Evolutionary conservation across 306 rosid genomes (phyloP).

Genomic region (Luffa aegyptiaca): DNA sequence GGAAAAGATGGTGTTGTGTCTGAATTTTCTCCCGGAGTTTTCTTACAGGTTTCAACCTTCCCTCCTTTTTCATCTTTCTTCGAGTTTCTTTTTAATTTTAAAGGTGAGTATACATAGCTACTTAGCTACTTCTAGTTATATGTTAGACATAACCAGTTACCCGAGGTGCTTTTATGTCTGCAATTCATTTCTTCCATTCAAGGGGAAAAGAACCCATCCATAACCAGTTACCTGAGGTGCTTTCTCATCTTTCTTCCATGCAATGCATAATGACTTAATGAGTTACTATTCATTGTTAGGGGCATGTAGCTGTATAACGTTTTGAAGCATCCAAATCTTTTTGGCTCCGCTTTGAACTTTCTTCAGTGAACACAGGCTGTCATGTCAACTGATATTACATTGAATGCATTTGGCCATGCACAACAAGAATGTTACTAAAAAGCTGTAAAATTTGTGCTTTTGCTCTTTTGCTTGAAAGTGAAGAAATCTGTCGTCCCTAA

Average conservation of each 20-base stretch:
- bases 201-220: background rate
- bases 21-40: constrained; percentile 79
- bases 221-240: background rate
- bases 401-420: background rate
- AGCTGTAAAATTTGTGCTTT: background rate
- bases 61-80: background rate
- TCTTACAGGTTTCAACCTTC: constrained; percentile 59
- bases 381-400: background rate
- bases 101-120: background rate
- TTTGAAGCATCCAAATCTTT: background rate
- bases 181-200: background rate
- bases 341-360: background rate
- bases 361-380: background rate
- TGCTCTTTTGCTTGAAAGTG: no score
- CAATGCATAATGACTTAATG: background rate
- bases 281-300: background rate
- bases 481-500: background rate
- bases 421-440: background rate
- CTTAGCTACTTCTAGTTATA: background rate
- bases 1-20: constrained; percentile 88
- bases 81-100: background rate
- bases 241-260: no score
- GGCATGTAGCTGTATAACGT: background rate
- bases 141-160: background rate
- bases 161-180: background rate